Base-by-base conservation (phyloP, 202 grass and related monocot genomes). In the Saccharum hybrid region DNA sequence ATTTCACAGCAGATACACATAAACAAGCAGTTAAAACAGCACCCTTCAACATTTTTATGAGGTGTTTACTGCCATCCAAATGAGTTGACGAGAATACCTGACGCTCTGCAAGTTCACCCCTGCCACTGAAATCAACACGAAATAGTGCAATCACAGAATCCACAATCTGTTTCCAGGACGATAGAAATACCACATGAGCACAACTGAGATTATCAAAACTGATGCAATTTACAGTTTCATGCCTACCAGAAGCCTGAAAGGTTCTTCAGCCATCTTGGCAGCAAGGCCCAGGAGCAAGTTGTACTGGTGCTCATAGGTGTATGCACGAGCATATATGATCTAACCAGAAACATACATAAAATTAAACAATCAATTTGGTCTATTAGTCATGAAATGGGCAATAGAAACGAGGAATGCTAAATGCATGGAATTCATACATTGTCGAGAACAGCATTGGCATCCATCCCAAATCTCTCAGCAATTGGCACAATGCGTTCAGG, bases 281-380 rank as follows among this genome's bases (percentile, higher is more conserved):
- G 92, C 92, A 66, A 98, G 84, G 74, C 91, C 96, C 65, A 98
- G 83, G 31, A 98, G 91, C 83, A 98, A 98, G 65, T 95, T 95
- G 89, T 92, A 87, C 61, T 93, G 89, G 83, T 98, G 96, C 85
- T 98, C 92, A 71, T 98, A 98, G 7, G 96, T 98, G 82, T 95
- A 98, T 76, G 96, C 96, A 12, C 96, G 93, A 72, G 96, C 96
- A 78, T 98, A 98, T 90, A 98, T 93, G 76, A 98, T 98, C 92
- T 98, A 76, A 82, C 75, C 63, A 82, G 67, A 75, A 77, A 81
- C 11, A 57, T 2, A 68, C 33, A 3, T 13, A 57, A 63, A 60
- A 10, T 10, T 60, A 10, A 26, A 61, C 10, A 31, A 2, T 5
- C n/a, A 62, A 40, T 15, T 63, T 31, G 10, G 5, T 63, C 3